These are phyloP conservation scores for Solanum aculeatissimum DNA, from an alignment of 305 asterid genomes.

Conservation along the genomic window DNA sequence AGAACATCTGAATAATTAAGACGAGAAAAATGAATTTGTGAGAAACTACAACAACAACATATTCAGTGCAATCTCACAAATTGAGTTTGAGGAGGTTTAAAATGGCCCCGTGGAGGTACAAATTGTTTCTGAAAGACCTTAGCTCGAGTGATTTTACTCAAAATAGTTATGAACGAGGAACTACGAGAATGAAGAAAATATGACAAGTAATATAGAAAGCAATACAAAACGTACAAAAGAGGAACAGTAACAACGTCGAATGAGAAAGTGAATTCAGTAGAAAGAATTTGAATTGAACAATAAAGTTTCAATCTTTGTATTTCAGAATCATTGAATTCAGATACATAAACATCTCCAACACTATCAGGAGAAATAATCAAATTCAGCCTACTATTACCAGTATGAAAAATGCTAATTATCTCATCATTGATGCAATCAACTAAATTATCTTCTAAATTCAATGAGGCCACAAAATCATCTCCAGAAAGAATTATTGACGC, in stretches of 20 bases:
- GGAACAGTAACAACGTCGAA: neutral
- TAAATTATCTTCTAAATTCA: neutral
- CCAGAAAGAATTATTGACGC: neutral
- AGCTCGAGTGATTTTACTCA: no score
- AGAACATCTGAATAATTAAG: neutral
- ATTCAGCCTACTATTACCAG: neutral
- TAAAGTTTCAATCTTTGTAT: neutral
- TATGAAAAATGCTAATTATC: neutral
- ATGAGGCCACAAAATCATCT: slow-evolving; percentile 5
- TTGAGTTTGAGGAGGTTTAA: accelerated
- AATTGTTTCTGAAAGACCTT: neutral
- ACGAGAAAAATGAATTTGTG: no score
- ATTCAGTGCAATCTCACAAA: accelerated
- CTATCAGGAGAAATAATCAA: neutral
- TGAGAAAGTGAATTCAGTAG: neutral
- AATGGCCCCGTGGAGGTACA: accelerated
- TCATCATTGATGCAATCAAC: slow-evolving; percentile 7
- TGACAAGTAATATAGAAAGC: neutral
- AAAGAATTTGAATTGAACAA: neutral
- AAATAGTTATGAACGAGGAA: neutral
- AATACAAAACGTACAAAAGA: no score
- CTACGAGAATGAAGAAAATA: neutral
- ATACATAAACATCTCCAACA: slow-evolving; percentile 3
- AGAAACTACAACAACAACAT: no score
- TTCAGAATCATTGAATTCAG: slow-evolving; percentile 1